Evolutionary conservation across 495 filamentous ascomycete species (phyloP), one percentile per base, ranked within the genome.

Genomic region (Penicillium coprophilum): DNA sequence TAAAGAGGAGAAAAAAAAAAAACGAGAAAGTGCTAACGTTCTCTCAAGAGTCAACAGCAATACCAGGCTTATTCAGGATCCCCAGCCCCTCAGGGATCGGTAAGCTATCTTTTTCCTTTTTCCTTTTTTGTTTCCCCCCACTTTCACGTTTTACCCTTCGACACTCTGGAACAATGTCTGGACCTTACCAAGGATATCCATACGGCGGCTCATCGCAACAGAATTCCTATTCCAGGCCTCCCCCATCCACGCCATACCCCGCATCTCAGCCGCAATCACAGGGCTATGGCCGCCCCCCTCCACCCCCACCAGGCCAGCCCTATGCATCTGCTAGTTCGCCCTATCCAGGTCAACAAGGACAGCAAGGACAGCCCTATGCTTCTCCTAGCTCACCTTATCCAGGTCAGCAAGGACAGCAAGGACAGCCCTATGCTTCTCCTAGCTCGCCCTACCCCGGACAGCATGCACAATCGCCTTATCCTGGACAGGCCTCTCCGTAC

Each of bases 41-140:
- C 32, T 23, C 44, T 41, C 45, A 48, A 54, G 40, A 61, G 49
- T 39, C 57, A 52, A 32, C 48, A 55, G 49, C 60, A 71, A 45
- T 79, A 79, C 56, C 75, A 77, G 65, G 72, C 74, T 59, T 79
- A 77, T 57, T 67, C 70, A 51, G 72, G 70, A 53, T 64, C 67
- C 39, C 64, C 71, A 60, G 56, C 71, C 39, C 50, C 70, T 50
- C 68, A 64, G 53, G 68, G 64, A 57, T 66, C 74, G 71, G 74
- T 78, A 78, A 73, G 76, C 66, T 55, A 28, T 51, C 51, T 58
- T 56, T 53, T 60, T 41, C 43, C 32, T 45, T 48, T 19, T 46
- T 54, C 17, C 6, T 50, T 59, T 58, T 45, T 65, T 55, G 38
- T 28, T 49, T 50, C 21, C 36, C 57, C 59, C 55, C 52, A 45